Evolutionary conservation across 2,329 filamentous ascomycete genomes (phyloP).

Genomic region (Colletotrichum plurivorum): DNA sequence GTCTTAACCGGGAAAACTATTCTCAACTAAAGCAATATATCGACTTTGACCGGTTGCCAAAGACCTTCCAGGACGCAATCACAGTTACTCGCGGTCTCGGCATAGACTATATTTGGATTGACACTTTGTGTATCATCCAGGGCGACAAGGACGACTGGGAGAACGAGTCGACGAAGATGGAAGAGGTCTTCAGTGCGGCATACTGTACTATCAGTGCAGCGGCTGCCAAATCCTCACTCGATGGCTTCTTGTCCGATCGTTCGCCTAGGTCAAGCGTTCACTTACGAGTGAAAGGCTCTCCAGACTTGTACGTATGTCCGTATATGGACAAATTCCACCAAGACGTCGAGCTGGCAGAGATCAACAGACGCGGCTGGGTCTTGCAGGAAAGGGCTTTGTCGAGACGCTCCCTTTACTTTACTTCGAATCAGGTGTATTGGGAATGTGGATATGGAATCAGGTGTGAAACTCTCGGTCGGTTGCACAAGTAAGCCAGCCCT

Average conservation of each 20-base stretch:
- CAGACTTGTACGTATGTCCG: slow-evolving; percentile 46
- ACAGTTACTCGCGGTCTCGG: slow-evolving; percentile 36
- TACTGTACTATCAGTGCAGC: slow-evolving; percentile 26
- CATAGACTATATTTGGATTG: slow-evolving; percentile 43
- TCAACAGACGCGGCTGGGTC: slow-evolving; percentile 56
- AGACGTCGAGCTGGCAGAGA: slow-evolving; percentile 48
- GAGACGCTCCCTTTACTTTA: slow-evolving; percentile 54
- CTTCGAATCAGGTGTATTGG: slow-evolving; percentile 53
- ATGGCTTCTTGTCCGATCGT: slow-evolving; percentile 19
- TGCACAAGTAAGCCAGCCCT: slow-evolving; percentile 50
- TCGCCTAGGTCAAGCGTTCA: slow-evolving; percentile 2
- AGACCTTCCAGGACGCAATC: slow-evolving; percentile 41
- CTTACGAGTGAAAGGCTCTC: background rate
- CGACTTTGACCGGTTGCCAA: slow-evolving; percentile 21
- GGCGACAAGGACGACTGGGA: slow-evolving; percentile 42
- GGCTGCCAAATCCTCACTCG: slow-evolving; percentile 20
- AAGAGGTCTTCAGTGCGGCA: slow-evolving; percentile 26
- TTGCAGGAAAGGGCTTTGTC: slow-evolving; percentile 56
- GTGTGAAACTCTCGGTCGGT: slow-evolving; percentile 51
- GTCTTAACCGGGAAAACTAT: background rate
- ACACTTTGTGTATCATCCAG: slow-evolving; percentile 43
- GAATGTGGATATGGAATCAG: slow-evolving; percentile 53
- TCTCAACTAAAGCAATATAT: background rate
- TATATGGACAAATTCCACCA: slow-evolving; percentile 51
- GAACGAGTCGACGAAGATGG: slow-evolving; percentile 37